Evolutionary conservation across 768 basidiomycete species (phyloP), one percentile per base, ranked within the genome.

Genomic region (Agrocybe chaxingu): DNA sequence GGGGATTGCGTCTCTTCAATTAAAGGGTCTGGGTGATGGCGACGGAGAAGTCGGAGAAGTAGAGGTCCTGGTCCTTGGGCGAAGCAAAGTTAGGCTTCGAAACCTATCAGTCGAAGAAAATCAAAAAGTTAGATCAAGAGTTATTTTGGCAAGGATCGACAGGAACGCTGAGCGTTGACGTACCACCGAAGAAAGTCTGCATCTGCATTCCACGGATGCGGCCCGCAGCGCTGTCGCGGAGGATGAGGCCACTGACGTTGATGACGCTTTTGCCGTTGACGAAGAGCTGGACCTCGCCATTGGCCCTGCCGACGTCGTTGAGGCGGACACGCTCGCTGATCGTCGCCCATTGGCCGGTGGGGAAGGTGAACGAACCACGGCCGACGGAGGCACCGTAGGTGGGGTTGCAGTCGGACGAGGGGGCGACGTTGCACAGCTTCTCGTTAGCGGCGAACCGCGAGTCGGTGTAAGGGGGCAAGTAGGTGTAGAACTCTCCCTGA

Each of bases 151-250:
- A 24, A 0, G 1, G 24, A 24, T 24, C 24, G 24, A 24, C 24
- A 19, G 13, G 42, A 43, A 31, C 44, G 32, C 30, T 48, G 42
- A 53, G 32, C 38, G 51, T 42, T 36, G 37, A 67, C 71, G 53
- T 60, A 78, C 81, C 84, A 42, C 86, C 86, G 56, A 90, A 89
- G 78, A 89, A 89, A n/a, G 86, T 85, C 69, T 89, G 83, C 74
- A 84, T 78, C 64, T 81, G 81, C 50, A 87, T 78, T 16, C 88
- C 87, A 32, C 80, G 74, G 59, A 89, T 77, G 54, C 71, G 73
- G 36, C 81, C 79, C 0, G 67, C 65, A 24, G 61, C 64, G 50
- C 69, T 70, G 52, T 78, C 71, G 43, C 81, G 70, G 31, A 89
- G 68, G 50, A 80, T 72, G 18, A 90, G 69, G 12, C 81, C 81